Percentiles rank a stretch among this genome's conserved stretches.
Evolutionary conservation across 1,139 yeast genomes (phyloP).

Genomic region (Blastobotrys buckinghamii): DNA sequence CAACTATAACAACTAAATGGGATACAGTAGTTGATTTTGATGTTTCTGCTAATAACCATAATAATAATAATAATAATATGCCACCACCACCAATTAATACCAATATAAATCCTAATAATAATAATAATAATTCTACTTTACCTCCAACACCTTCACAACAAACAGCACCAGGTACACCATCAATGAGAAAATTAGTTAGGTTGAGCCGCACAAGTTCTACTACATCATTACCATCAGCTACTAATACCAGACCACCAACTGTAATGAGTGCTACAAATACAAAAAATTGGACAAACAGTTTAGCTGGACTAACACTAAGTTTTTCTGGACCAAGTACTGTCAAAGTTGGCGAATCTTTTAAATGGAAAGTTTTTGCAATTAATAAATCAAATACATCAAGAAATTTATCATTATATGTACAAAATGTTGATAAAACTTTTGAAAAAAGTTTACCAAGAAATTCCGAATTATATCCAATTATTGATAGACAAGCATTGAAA

Average conservation of each 20-base stretch:
- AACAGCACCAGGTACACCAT: slow-evolving; percentile 11
- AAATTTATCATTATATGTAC: slow-evolving; percentile 41
- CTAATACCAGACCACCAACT: neutral
- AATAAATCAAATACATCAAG: slow-evolving; percentile 42
- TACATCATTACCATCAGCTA: slow-evolving; percentile 13
- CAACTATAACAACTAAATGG: slow-evolving; percentile 50
- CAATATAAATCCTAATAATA: neutral
- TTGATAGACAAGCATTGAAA: slow-evolving; percentile 22
- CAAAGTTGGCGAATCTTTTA: slow-evolving; percentile 53
- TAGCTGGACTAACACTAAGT: slow-evolving; percentile 48
- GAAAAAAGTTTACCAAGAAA: slow-evolving; percentile 12
- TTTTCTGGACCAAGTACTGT: slow-evolving; percentile 61
- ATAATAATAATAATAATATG: neutral
- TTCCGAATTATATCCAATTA: slow-evolving; percentile 13
- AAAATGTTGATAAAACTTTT: slow-evolving; percentile 21
- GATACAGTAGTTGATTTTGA: slow-evolving; percentile 56
- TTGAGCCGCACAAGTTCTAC: slow-evolving; percentile 11
- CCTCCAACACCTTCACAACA: slow-evolving; percentile 7
- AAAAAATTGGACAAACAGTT: slow-evolving; percentile 5
- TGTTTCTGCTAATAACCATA: slow-evolving; percentile 40
- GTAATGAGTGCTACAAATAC: neutral
- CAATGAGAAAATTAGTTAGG: slow-evolving; percentile 8
- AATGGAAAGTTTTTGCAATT: slow-evolving; percentile 63
- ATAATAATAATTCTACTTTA: neutral
- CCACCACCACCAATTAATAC: slow-evolving; percentile 6